A percentile compares a stretch with the other conserved stretches of the same genome.
phyloP scores from a whole-genome alignment of 495 filamentous ascomycete species.

The Haplographium delicatum region DNA sequence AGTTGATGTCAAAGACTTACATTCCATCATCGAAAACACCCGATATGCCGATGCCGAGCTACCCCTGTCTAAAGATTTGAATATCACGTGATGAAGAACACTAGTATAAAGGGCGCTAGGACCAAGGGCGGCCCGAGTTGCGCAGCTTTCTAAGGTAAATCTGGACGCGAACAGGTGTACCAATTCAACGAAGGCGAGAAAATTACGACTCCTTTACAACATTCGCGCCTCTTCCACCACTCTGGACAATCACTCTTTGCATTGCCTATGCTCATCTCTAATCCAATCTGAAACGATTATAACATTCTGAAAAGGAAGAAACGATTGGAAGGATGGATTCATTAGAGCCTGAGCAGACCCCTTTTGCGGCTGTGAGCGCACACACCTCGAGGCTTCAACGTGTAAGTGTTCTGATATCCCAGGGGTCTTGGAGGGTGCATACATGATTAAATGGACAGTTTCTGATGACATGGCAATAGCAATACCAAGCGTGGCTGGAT shows the following conservation, averaged over 20 bases:
- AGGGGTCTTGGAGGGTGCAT: neutral
- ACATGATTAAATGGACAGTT: neutral
- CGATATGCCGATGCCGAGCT: slow-evolving; percentile 3
- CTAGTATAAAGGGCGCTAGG: neutral
- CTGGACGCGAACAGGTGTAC: slow-evolving; percentile 14
- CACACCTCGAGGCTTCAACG: slow-evolving; percentile 70
- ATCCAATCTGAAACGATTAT: neutral
- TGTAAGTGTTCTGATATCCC: slow-evolving; percentile 41
- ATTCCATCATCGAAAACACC: slow-evolving; percentile 8
- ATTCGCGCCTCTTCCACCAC: slow-evolving; percentile 4
- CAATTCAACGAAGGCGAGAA: slow-evolving; percentile 1
- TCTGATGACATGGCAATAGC: slow-evolving; percentile 44
- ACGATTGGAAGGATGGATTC: slow-evolving; percentile 56
- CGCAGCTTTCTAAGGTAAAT: neutral
- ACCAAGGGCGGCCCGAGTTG: neutral
- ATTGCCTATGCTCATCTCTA: slow-evolving; percentile 9
- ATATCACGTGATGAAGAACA: neutral
- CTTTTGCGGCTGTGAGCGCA: slow-evolving; percentile 77
- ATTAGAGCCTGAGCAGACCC: slow-evolving; percentile 73
- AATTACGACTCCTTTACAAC: neutral
- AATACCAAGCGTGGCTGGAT: slow-evolving; percentile 94
- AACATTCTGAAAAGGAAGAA: neutral
- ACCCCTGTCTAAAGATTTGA: slow-evolving; percentile 9
- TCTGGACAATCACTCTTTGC: slow-evolving; percentile 19
- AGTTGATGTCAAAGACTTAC: neutral